A percentile compares a stretch with the other conserved stretches of the same genome.
Conservation (phyloP, 169 alveolate species). For the Plasmodium vinckei region DNA sequence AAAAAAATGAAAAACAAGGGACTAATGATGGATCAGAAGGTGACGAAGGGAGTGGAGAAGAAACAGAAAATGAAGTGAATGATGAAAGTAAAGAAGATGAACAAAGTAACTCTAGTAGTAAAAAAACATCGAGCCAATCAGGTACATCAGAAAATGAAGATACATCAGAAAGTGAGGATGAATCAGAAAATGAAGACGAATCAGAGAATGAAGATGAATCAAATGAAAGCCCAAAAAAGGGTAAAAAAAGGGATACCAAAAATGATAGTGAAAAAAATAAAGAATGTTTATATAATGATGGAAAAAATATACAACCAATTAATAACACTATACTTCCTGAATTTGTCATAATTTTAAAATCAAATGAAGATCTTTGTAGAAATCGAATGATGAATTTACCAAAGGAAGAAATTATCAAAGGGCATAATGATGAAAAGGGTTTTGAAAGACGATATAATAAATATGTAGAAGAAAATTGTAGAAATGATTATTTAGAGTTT, state of each 20-base stretch:
- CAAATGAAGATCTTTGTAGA: constrained; percentile 46
- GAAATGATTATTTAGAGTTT: constrained; percentile 57
- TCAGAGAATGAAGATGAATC: neutral
- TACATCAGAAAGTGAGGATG: neutral
- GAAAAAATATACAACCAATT: neutral
- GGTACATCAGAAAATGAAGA: neutral
- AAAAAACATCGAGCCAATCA: neutral
- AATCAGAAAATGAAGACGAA: neutral
- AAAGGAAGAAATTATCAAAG: constrained; percentile 45
- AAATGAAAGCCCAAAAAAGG: too few species aligned
- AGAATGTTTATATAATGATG: neutral
- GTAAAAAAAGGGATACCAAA: too few species aligned
- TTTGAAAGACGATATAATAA: constrained; percentile 61
- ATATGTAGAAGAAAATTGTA: constrained; percentile 36
- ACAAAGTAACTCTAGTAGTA: neutral
- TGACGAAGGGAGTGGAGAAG: neutral
- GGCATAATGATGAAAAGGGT: constrained; percentile 74
- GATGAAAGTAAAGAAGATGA: neutral
- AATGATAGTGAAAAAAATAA: neutral
- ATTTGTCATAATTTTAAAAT: constrained; percentile 30
- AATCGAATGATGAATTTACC: constrained; percentile 59
- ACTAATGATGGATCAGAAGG: neutral
- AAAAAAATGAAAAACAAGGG: neutral
- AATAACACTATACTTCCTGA: constrained; percentile 15
- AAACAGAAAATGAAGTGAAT: neutral